A percentile compares a stretch with the other conserved stretches of the same genome.
Conservation (phyloP, 202 grass and related monocot genomes). For the Elaeis oleifera region DNA sequence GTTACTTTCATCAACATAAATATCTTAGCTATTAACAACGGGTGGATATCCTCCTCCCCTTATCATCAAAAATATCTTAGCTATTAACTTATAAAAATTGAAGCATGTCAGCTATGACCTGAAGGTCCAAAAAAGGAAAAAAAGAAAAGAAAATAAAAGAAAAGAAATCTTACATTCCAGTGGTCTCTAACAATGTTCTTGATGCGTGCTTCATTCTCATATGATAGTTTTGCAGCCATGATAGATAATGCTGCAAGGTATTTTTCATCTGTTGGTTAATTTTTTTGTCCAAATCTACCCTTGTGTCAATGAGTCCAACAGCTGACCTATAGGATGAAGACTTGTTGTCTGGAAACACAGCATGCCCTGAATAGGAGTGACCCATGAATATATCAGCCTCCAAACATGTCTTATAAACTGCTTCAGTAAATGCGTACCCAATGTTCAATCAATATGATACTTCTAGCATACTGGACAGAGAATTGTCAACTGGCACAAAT, state of each 20-base stretch:
- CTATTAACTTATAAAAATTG: too few species aligned
- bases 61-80: too few species aligned
- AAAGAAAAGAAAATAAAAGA: too few species aligned
- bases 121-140: not conserved
- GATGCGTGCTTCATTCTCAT: conserved; percentile 69
- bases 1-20: not conserved
- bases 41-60: too few species aligned
- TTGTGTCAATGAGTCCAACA: conserved; percentile 47
- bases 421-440: too few species aligned
- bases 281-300: conserved; percentile 52
- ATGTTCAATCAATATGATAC: too few species aligned
- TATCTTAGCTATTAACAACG: too few species aligned
- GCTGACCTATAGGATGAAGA: conserved; percentile 42
- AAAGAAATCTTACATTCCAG: conserved; percentile 42
- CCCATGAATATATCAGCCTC: too few species aligned
- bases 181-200: conserved; percentile 29
- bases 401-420: too few species aligned
- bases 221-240: conserved; percentile 77
- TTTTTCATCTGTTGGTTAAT: conserved; percentile 37
- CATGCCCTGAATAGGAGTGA: conserved; percentile 29
- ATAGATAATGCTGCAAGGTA: conserved; percentile 65
- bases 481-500: too few species aligned
- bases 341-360: conserved; percentile 33
- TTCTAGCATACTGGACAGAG: too few species aligned
- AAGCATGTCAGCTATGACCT: too few species aligned